A percentile compares a stretch with the other conserved stretches of the same genome.
Conservation (phyloP, 1,284 basidiomycete species). For the Kalmanozyma brasiliensis region DNA sequence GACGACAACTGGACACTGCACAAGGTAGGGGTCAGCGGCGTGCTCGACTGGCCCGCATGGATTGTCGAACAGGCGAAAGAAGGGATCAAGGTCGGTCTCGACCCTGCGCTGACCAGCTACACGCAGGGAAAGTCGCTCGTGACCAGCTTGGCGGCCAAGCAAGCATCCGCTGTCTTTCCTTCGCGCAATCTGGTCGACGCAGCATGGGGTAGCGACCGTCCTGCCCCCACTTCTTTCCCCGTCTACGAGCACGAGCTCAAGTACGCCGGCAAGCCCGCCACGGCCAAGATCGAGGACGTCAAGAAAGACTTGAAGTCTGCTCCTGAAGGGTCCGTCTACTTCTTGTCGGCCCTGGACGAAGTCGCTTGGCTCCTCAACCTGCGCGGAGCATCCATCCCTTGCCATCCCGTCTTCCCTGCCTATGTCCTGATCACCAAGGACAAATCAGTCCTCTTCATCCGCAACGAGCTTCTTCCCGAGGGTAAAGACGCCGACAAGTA, state of each 20-base stretch:
- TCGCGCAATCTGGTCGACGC: conserved; percentile 83
- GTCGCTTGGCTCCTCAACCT: conserved; percentile 65
- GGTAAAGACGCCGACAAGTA: conserved; percentile 35
- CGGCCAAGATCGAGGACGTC: conserved; percentile 62
- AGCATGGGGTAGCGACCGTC: conserved; percentile 78
- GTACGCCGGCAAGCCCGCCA: conserved; percentile 75
- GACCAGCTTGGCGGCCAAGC: conserved; percentile 9
- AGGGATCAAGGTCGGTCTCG: conserved; percentile 79
- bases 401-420: conserved; percentile 63
- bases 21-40: conserved; percentile 73
- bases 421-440: conserved; percentile 50
- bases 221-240: conserved; percentile 75
- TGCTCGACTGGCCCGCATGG: conserved; percentile 70
- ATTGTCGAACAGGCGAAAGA: conserved; percentile 69
- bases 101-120: conserved; percentile 85
- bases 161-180: conserved; percentile 72
- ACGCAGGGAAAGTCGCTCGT: conserved; percentile 71
- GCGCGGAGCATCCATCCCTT: conserved; percentile 60
- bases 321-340: conserved; percentile 44
- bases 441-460: conserved; percentile 51
- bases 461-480: conserved; percentile 36
- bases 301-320: conserved; percentile 37
- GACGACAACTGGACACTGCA: conserved; percentile 82
- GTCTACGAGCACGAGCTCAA: conserved; percentile 80
- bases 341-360: conserved; percentile 60